Conservation (phyloP, 2,329 filamentous ascomycete genomes). For the Microascus cirrosus region DNA sequence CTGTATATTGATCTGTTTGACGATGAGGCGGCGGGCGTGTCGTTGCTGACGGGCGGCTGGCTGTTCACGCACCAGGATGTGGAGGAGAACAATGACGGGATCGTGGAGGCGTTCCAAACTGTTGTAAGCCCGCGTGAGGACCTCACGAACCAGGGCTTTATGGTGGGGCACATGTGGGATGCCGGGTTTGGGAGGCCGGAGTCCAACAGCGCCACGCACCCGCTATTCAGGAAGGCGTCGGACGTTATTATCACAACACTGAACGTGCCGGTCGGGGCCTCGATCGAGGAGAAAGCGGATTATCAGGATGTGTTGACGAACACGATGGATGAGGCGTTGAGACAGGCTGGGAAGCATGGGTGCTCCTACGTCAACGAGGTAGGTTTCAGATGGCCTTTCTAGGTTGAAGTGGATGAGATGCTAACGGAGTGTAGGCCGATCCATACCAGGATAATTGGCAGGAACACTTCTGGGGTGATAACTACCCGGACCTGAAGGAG, state of each 20-base stretch:
- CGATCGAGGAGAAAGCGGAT: slow-evolving; percentile 27
- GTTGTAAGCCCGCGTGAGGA: slow-evolving; percentile 15
- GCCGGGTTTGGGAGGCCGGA: slow-evolving; percentile 20
- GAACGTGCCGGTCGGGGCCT: slow-evolving; percentile 21
- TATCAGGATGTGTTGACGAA: slow-evolving; percentile 26
- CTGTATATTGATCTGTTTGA: slow-evolving; percentile 25
- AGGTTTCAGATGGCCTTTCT: slow-evolving; percentile 23
- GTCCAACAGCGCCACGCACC: slow-evolving; percentile 26
- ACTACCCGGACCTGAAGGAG: slow-evolving; percentile 19
- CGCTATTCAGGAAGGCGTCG: slow-evolving; percentile 21
- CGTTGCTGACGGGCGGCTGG: slow-evolving; percentile 25
- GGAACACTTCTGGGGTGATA: slow-evolving; percentile 25
- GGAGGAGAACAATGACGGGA: slow-evolving; percentile 19
- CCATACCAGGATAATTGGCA: slow-evolving; percentile 23
- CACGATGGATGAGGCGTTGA: slow-evolving; percentile 22
- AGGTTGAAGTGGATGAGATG: slow-evolving; percentile 12
- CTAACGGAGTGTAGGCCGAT: slow-evolving; percentile 19
- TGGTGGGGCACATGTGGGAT: slow-evolving; percentile 26
- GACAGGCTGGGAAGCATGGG: slow-evolving; percentile 22
- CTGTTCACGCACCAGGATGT: slow-evolving; percentile 23
- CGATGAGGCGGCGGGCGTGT: slow-evolving; percentile 19
- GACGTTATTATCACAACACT: slow-evolving; percentile 23
- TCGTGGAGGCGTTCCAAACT: slow-evolving; percentile 22
- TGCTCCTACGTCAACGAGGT: slow-evolving; percentile 30
- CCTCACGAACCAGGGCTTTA: slow-evolving; percentile 15